Base-by-base conservation (phyloP, 331 rosid species). In the Saraca asoca region DNA sequence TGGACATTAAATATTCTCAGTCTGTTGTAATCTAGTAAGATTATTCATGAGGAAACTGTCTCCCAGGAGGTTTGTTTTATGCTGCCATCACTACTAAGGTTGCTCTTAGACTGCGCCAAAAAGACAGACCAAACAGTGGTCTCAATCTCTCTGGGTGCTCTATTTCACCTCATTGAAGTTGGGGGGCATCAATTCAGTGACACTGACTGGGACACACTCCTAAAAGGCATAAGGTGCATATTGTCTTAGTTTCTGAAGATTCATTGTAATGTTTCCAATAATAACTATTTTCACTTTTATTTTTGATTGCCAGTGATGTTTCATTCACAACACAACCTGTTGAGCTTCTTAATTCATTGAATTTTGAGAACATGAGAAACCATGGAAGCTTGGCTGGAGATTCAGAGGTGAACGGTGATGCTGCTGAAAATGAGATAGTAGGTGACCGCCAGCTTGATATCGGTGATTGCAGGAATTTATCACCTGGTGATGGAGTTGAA, bases 161-260 rank as follows among this genome's bases (percentile, higher is more conserved):
- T 95, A 63, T 96, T 85, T 68, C 99, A 95, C 81, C 93, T 95
- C 64, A 88, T 87, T 73, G 97, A 95, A 79, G 99, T 90, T 15
- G 99, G 99, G 66, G 99, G 99, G 58, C 99, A 95, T 83, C 99
- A 95, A 67, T 95, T 95, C 69, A 90, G 95, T 71, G 93, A 85
- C 64, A 80, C 69, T 19, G 99, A 95, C 75, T 95, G 99, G 99
- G 93, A 95, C 70, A 88, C 91, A 12, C 80, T 95, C 69, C 83
- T 95, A 78, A 90, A 79, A 77, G 91, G 99, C 90, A 83, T 91
- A 69, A 91, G 99, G 99, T 88, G 62, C 37, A 38, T 62, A 43
- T 49, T 58, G 51, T 74, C 63, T 48, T 52, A 34, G 20, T 52
- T 56, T 66, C 53, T 79, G 69, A 64, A 80, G 65, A 63, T 78